Base-by-base conservation (phyloP, 2,329 filamentous ascomycete species). In the Penicillium frequentans region DNA sequence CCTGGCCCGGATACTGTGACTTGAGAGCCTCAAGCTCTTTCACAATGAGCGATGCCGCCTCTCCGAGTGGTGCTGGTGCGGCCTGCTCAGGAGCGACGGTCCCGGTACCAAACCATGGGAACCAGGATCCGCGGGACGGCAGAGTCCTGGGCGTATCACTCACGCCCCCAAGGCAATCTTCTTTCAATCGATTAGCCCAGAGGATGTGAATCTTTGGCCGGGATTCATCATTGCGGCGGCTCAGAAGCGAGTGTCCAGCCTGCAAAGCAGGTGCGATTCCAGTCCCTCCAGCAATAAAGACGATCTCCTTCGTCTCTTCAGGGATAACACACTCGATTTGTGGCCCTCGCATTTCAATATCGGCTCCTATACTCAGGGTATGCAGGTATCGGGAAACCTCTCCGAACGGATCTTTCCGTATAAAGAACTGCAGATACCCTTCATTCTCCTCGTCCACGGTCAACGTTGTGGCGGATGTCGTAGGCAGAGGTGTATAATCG, bases 261-360 rank as follows among this genome's bases (percentile, higher is more conserved):
- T 98, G 93, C 73, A 98, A 76, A 8, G 93, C 95, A 0, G 93
- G 91, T 16, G 91, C 92, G 65, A 99, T 90, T 1, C 95, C 93
- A 0, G 95, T 99, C 0, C 95, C 95, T 2, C 93, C 95, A 1
- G 93, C 95, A 23, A 98, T 78, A 68, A 98, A 96, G 2, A 97
- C 79, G 3, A 97, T 81, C 57, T 83, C 79, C 49, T 77, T 73
- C 26, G 84, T 79, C 55, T 82, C 73, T 5, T 66, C 82, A 71
- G 84, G 82, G 7, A 89, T 73, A 23, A 78, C 73, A 60, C 88
- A 90, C 47, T 93, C 91, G 1, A 85, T 73, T 64, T 89, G 85
- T 3, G 93, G 92, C 0, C 95, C 93, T 43, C 95, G 84, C 43
- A 97, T 75, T 70, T 91, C 88, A 44, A 98, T 79, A 5, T 81